phyloP scores from a whole-genome alignment of 139 green algal genomes.

The Coelastrella sp. region DNA sequence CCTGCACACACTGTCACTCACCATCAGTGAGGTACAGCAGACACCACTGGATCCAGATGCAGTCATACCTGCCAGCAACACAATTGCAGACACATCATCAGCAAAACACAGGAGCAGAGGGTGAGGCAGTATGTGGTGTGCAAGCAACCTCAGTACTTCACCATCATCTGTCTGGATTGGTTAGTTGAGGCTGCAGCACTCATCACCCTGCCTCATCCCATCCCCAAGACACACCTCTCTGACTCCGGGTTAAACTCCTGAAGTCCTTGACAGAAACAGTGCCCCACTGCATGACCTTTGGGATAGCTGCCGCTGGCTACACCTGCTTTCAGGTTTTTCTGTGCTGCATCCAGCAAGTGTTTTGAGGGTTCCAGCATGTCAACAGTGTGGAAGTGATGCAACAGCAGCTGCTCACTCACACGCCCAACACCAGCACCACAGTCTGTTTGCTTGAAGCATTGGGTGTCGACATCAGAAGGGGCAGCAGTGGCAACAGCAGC shows the following conservation, averaged over 20 bases:
- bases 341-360: conserved; percentile 76
- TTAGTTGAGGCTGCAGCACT: too few relatives aligned
- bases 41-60: conserved; percentile 77
- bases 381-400: conserved; percentile 88
- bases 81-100: conserved; percentile 26
- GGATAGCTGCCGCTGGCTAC: conserved; percentile 17
- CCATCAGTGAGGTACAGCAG: conserved; percentile 95
- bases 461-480: background rate
- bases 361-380: conserved; percentile 85
- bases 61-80: conserved; percentile 62
- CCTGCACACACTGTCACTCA: conserved; percentile 42
- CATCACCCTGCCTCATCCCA: too few relatives aligned
- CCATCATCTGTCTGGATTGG: too few relatives aligned
- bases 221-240: background rate
- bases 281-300: conserved; percentile 34
- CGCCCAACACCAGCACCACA: conserved; percentile 95
- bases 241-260: conserved; percentile 70
- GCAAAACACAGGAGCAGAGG: background rate
- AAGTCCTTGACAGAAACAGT: conserved; percentile 59
- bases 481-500: background rate
- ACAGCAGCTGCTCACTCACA: conserved; percentile 88
- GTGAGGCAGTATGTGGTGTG: background rate
- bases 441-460: conserved; percentile 63
- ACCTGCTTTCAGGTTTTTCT: conserved; percentile 39
- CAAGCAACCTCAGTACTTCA: too few relatives aligned